A percentile compares a stretch with the other conserved stretches of the same genome.
These are phyloP conservation scores for Ceratopteris richardii DNA, from an alignment of 75 land plant genomes.

Conservation along the genomic window DNA sequence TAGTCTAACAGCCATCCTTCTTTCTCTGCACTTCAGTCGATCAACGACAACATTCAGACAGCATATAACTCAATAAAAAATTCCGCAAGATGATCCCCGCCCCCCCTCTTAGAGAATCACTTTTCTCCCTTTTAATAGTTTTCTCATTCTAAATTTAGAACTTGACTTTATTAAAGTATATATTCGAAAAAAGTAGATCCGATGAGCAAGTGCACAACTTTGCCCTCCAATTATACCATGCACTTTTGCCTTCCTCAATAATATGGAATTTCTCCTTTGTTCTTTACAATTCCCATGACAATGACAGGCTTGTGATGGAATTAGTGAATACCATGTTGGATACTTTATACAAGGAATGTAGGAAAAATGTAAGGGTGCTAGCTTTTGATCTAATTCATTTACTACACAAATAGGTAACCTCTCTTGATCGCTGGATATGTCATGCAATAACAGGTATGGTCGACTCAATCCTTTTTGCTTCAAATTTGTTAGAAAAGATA, in stretches of 20 bases:
- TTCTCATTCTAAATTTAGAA: no score
- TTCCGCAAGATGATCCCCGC: no score
- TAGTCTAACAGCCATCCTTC: no score
- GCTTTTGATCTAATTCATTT: constrained; percentile 50
- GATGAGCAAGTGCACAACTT: no score
- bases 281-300: constrained; percentile 52
- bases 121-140: no score
- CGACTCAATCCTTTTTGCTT: constrained; percentile 19
- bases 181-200: no score
- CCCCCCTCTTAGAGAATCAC: no score
- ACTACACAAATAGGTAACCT: constrained; percentile 63
- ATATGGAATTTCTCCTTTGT: constrained; percentile 54
- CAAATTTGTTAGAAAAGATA: constrained; percentile 35
- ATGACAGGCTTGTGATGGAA: constrained; percentile 46
- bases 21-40: no score
- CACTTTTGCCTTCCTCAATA: constrained; percentile 65
- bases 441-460: constrained; percentile 38
- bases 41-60: no score
- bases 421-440: constrained; percentile 71
- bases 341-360: constrained; percentile 50
- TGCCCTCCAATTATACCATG: no score
- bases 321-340: constrained; percentile 32
- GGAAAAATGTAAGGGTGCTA: constrained; percentile 43
- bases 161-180: no score
- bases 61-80: no score